Base-by-base conservation (phyloP, 2,329 filamentous ascomycete species). In the Pseudocercospora eumusae region DNA sequence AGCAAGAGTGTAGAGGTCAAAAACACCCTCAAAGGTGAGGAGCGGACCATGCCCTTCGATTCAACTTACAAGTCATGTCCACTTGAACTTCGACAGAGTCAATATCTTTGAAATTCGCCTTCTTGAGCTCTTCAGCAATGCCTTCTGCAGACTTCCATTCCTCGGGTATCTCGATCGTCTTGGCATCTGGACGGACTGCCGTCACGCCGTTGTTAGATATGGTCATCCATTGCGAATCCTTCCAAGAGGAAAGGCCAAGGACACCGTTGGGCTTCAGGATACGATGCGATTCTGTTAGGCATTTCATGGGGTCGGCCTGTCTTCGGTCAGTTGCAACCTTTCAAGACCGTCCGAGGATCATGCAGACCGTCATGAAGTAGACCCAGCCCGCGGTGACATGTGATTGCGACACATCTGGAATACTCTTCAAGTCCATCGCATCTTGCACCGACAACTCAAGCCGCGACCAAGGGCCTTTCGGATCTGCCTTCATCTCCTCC, bases 321-420 rank as follows among this genome's bases (percentile, higher is more conserved):
- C n/a, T 45, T 63, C 50, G n/a, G 27, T 58, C 21, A 70, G 27
- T 15, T 60, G 33, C 36, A 11, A 40, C 66, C 44, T 67, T 13
- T 27, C 3, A 2, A 28, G 2, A n/a, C 5, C 23, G 23, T 66
- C 11, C 53, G 56, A 20, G 64, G 15, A 69, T 63, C n/a, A 1
- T 66, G 61, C 47, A 10, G 11, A 52, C 47, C 10, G 67, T 69
- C 67, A 74, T 69, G 66, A 74, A 75, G 56, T 70, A 75, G 1
- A 75, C 71, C 63, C 65, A 65, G n/a, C 72, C 71, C 13, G 73
- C 73, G 2, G 69, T 65, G 15, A 74, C 66, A 56, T 75, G 73
- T 36, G 69, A 71, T 42, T 66, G 54, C 10, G 66, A 70, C 1
- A 36, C 65, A 33, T 69, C 66, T 0, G 50, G 9, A 2, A 75